These are phyloP conservation scores for Rhinocladiella similis DNA, from an alignment of 2,329 filamentous ascomycete species.

Conservation along the genomic window DNA sequence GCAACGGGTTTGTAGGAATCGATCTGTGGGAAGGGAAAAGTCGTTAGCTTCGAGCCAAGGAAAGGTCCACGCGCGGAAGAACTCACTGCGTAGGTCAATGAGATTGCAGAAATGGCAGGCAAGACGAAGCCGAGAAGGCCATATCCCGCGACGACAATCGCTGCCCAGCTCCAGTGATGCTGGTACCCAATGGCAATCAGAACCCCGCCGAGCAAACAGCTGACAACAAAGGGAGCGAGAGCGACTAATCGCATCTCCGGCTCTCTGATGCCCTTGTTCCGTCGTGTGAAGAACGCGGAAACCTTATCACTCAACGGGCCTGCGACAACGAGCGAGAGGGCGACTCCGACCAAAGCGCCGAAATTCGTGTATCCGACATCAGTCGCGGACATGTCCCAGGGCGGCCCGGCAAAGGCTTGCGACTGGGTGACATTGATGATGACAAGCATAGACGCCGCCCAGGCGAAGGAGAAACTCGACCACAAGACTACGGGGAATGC, in stretches of 20 bases:
- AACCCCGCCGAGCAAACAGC: conserved; percentile 50
- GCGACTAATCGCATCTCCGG: conserved; percentile 62
- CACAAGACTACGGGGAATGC: conserved; percentile 48
- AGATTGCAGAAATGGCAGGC: conserved; percentile 45
- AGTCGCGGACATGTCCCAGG: conserved; percentile 47
- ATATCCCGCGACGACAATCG: conserved; percentile 51
- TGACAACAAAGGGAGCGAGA: conserved; percentile 52
- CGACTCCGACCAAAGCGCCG: conserved; percentile 43
- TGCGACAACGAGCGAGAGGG: conserved; percentile 47
- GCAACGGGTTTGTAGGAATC: conserved; percentile 50
- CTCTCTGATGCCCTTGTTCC: conserved; percentile 58
- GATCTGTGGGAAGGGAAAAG: too few relatives aligned
- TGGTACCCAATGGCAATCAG: conserved; percentile 53
- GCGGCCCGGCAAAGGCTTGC: conserved; percentile 45
- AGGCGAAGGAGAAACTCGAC: conserved; percentile 37
- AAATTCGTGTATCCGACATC: conserved; percentile 54
- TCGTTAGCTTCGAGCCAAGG: too few relatives aligned
- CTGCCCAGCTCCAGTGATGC: conserved; percentile 50
- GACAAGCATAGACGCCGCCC: conserved; percentile 44
- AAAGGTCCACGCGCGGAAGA: too few relatives aligned
- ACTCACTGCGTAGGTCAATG: conserved; percentile 41
- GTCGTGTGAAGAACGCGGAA: conserved; percentile 51
- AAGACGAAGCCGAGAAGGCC: conserved; percentile 39
- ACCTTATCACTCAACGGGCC: conserved; percentile 57
- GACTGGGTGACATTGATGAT: conserved; percentile 55